Percentiles rank a stretch among this genome's conserved stretches.
Evolutionary conservation across 805 yeast genomes (phyloP).

Genomic region (Candida golubevii): DNA sequence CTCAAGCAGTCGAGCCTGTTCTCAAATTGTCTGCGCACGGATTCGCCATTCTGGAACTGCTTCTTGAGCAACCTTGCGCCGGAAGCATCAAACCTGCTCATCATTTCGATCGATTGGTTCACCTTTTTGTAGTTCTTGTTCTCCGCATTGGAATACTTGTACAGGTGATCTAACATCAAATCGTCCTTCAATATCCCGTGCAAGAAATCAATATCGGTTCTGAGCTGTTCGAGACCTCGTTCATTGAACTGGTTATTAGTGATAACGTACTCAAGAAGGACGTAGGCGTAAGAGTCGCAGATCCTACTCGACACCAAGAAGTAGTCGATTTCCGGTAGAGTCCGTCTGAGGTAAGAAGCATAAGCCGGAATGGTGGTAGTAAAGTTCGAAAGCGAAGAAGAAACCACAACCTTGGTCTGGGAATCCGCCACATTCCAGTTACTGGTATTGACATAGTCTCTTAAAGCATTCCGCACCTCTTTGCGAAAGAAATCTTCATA

Average conservation of each 20-base stretch:
- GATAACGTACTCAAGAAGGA: slow-evolving; percentile 35
- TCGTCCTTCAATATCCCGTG: slow-evolving; percentile 15
- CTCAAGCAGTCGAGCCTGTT: slow-evolving; percentile 16
- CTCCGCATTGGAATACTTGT: slow-evolving; percentile 17
- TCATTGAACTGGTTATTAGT: slow-evolving; percentile 36
- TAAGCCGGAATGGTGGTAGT: slow-evolving; percentile 24
- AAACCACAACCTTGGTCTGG: slow-evolving; percentile 9
- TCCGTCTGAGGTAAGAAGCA: slow-evolving; percentile 20
- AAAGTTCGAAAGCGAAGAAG: slow-evolving; percentile 22
- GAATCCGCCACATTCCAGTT: slow-evolving; percentile 26
- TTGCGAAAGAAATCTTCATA: slow-evolving; percentile 30
- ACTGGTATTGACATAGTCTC: slow-evolving; percentile 34
- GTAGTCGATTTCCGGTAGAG: slow-evolving; percentile 30
- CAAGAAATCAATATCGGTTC: slow-evolving; percentile 26
- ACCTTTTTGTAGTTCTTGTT: slow-evolving; percentile 25
- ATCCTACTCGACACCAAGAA: slow-evolving; percentile 25
- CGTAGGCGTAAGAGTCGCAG: slow-evolving; percentile 23
- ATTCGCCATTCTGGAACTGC: slow-evolving; percentile 12
- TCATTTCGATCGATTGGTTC: slow-evolving; percentile 27
- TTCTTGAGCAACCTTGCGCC: slow-evolving; percentile 18
- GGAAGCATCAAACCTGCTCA: slow-evolving; percentile 22
- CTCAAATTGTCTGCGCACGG: slow-evolving; percentile 21
- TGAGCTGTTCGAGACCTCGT: slow-evolving; percentile 31
- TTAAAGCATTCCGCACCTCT: slow-evolving; percentile 29
- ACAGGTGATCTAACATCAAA: slow-evolving; percentile 17